Evolutionary conservation across 2,329 filamentous ascomycete genomes (phyloP), one percentile per base, ranked within the genome.

Genomic region (Trichoderma endophyticum): DNA sequence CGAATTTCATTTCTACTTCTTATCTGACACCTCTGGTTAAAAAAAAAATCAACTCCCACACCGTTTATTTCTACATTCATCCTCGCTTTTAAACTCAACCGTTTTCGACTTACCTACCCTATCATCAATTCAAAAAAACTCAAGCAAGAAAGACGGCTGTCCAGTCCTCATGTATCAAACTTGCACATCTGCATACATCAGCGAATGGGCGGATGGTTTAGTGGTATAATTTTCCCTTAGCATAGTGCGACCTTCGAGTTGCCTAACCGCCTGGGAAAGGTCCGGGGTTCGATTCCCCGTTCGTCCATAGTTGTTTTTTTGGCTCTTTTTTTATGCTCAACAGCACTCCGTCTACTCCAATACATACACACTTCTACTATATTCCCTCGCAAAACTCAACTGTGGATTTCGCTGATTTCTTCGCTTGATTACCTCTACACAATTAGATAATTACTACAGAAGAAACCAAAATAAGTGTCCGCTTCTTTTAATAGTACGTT

Each of bases 141-240:
- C 12, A 18, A 6, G 3, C 18, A 18, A 30, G 26, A 48, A 60
- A 60, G 14, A 21, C 2, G 3, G 3, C 1, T 18, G 14, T n/a
- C 2, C 3, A 62, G 8, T 39, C 21, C 28, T 61, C 26, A 51
- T 61, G 14, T 61, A 51, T 2, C 1, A 8, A 26, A 34, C 18
- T 60, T 34, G 36, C n/a, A 14, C 3, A 5, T 4, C 0, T 26
- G 2, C 0, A 2, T 11, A 1, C 64, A 72, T 12, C 28, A 32
- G 32, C 12, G 2, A 69, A 62, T 61, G 73, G 74, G 74, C 74
- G 73, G 72, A 75, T 75, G 74, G 74, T 75, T 73, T 75, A 75
- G 74, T 74, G 74, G 74, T 75, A 75, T 75, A 73, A 75, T 74
- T 70, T 70, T 74, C 71, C 73, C 73, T 75, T 74, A 75, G 73